Percentiles rank a stretch among this genome's conserved stretches.
These are phyloP conservation scores for Penicillium ochrochloron DNA, from an alignment of 495 filamentous ascomycete genomes.

Conservation along the genomic window DNA sequence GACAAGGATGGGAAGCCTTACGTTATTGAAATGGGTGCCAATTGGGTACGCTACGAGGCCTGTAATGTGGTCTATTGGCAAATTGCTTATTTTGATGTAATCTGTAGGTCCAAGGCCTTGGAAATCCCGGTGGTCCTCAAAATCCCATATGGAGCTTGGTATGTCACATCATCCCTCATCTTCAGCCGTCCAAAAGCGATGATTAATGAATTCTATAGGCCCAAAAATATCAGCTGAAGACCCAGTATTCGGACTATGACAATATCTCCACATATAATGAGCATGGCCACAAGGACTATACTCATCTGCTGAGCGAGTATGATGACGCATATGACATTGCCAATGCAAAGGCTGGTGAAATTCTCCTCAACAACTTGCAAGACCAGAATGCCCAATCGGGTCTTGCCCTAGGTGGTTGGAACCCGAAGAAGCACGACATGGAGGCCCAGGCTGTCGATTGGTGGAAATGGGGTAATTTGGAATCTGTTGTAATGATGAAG, in stretches of 20 bases:
- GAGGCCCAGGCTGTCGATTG: conserved; percentile 65
- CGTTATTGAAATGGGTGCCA: conserved; percentile 23
- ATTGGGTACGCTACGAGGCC: conserved; percentile 15
- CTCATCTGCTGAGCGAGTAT: conserved; percentile 16
- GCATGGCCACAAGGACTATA: conserved; percentile 23
- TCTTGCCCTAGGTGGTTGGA: conserved; percentile 66
- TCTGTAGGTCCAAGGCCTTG: conserved; percentile 28
- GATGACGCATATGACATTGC: conserved; percentile 17
- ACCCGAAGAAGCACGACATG: conserved; percentile 60
- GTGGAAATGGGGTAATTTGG: conserved; percentile 56
- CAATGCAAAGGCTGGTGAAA: conserved; percentile 18
- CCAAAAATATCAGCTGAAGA: conserved; percentile 24
- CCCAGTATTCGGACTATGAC: conserved; percentile 24
- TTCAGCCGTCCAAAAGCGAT: neutral
- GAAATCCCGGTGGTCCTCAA: conserved; percentile 24
- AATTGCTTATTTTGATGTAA: neutral
- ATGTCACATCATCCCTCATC: neutral
- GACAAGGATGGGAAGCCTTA: conserved; percentile 22
- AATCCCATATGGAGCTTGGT: conserved; percentile 27
- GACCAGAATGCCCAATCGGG: conserved; percentile 66
- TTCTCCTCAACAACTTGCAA: conserved; percentile 63
- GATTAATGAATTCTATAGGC: neutral
- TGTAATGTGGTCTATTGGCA: neutral
- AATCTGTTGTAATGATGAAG: neutral
- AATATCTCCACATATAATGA: conserved; percentile 25